Evolutionary conservation across 139 green algal species (phyloP).

Genomic region (Eudorina sp.): DNA sequence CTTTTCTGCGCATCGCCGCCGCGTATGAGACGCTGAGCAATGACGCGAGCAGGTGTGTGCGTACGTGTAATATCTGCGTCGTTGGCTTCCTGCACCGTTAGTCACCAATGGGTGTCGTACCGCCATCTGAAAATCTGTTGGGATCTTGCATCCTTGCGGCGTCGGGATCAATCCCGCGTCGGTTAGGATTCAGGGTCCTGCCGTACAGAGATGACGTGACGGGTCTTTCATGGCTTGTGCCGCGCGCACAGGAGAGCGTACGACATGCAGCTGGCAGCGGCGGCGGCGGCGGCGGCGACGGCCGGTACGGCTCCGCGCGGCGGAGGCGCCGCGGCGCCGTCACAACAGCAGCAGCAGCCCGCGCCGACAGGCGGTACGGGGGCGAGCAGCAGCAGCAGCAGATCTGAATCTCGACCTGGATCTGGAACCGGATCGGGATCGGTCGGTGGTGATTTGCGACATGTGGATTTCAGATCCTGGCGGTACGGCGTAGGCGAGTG

Average conservation of each 20-base stretch:
- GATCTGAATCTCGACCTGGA: background rate
- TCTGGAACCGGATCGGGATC: background rate
- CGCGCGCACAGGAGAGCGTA: constrained; percentile 27
- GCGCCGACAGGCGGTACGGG: background rate
- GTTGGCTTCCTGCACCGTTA: too few species aligned
- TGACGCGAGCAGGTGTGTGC: constrained; percentile 20
- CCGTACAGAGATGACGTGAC: too few species aligned
- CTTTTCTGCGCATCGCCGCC: constrained; percentile 49
- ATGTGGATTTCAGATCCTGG: constrained; percentile 45
- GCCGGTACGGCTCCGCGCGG: background rate
- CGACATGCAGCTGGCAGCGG: constrained; percentile 12
- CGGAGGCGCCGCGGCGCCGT: background rate
- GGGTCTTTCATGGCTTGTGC: background rate
- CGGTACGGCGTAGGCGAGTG: constrained; percentile 56
- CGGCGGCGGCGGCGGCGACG: constrained; percentile 23
- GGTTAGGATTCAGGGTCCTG: too few species aligned
- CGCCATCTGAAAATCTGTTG: too few species aligned
- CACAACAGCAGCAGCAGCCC: background rate
- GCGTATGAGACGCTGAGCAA: constrained; percentile 59
- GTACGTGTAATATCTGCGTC: background rate
- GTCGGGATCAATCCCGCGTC: too few species aligned
- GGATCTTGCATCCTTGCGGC: too few species aligned
- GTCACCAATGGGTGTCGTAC: too few species aligned
- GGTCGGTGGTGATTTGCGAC: background rate
- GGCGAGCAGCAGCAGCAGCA: background rate